Evolutionary conservation across 352 stramenopile species (phyloP), one percentile per base, ranked within the genome.

Genomic region (Peronospora destructor): DNA sequence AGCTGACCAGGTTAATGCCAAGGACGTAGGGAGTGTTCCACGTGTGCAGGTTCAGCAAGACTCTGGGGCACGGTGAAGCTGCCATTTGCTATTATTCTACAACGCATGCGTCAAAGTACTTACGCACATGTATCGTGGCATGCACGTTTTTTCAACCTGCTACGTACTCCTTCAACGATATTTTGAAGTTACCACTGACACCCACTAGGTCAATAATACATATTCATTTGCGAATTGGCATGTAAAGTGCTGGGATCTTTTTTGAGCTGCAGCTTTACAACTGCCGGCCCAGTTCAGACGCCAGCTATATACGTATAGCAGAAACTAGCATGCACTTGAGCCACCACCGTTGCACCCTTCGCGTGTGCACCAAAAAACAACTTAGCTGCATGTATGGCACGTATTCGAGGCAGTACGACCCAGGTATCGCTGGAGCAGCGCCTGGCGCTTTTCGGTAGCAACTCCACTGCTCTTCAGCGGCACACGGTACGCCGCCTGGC

Each of bases 401-500:
- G 44, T 37, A 19, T 52, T 66, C 14, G 47, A 54, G 33, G 56
- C 13, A 19, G 56, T 64, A 39, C 67, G 64, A 2, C 51, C 54
- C 17, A 76, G 29, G 45, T 76, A 76, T 32, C 67, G 63, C 43
- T 86, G 54, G 9, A 93, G 66, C 42, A 93, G 49, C 23, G 71
- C 67, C 48, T 86, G 56, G 43, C 83, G 80, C 73, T 84, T 86
- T 34, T 72, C 76, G 7, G 71, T 61, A 41, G 83, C 78, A 6
- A 93, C 73, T 23, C 78, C 76, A 37, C 81, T 86, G 40, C 85
- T 96, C 64, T 97, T 95, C 29, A 98, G 71, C 33, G 95, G 95
- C 32, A 95, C 87, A 37, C 95, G 75, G 56, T 98, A 98, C 23
- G 86, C 89, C 19, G 88, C 83, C 17, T 90, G 69, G 33, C 82